These are phyloP conservation scores for Paraphaeosphaeria sporulosa DNA, from an alignment of 2,329 filamentous ascomycete genomes.

Conservation along the genomic window DNA sequence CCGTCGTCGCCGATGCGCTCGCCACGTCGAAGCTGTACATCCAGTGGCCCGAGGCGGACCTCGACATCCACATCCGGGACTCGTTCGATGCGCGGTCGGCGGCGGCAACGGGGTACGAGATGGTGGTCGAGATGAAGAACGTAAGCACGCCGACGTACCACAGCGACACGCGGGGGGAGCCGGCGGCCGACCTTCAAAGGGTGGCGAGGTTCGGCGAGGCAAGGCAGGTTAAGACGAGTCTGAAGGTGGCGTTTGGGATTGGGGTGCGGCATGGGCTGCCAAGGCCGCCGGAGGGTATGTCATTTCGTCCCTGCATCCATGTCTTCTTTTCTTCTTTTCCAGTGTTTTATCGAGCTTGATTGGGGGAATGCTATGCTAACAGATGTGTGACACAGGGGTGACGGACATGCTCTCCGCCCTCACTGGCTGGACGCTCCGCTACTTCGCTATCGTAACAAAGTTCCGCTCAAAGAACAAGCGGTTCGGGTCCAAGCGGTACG, in stretches of 20 bases:
- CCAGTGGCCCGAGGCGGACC: constrained; percentile 24
- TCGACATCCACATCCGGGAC: constrained; percentile 20
- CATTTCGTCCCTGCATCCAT: no score
- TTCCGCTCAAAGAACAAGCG: constrained; percentile 20
- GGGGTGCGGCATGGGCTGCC: constrained; percentile 16
- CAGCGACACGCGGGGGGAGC: constrained; percentile 23
- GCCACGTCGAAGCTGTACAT: constrained; percentile 25
- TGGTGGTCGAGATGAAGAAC: constrained; percentile 24
- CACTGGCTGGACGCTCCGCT: constrained; percentile 27
- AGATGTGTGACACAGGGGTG: constrained; percentile 12
- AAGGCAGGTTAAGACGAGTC: constrained; percentile 12
- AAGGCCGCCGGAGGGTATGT: constrained; percentile 19
- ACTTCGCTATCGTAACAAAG: constrained; percentile 21
- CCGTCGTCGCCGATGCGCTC: neutral
- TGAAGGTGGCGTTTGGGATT: constrained; percentile 21
- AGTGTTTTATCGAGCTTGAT: neutral
- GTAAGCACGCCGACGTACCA: constrained; percentile 26
- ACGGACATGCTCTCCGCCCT: constrained; percentile 20
- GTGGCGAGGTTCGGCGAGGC: constrained; percentile 20
- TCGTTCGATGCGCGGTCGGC: constrained; percentile 7
- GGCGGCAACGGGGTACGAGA: constrained; percentile 13
- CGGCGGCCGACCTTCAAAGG: constrained; percentile 21
- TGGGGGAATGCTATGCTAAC: neutral
- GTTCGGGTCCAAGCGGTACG: constrained; percentile 21
- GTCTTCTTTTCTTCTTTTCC: neutral